These are phyloP conservation scores for Musa itinerans DNA, from an alignment of 176 grass and related monocot species.

Conservation along the genomic window DNA sequence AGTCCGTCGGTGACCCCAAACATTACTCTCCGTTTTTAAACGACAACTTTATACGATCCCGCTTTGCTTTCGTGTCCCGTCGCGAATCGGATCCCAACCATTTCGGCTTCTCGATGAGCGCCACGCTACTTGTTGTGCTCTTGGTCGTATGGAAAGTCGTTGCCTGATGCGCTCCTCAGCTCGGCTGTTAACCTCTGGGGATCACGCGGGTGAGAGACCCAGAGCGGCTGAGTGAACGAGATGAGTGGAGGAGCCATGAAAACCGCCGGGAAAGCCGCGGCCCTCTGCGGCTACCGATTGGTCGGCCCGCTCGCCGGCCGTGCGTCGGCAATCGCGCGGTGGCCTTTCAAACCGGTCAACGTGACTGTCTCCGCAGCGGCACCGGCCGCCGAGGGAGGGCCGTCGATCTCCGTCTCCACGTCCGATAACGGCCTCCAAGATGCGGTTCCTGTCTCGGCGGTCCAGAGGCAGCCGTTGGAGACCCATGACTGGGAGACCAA, in stretches of 20 bases:
- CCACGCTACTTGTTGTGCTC: no score
- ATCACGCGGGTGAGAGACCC: no score
- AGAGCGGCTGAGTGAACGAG: neutral
- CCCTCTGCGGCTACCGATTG: constrained; percentile 16
- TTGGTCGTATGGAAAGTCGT: no score
- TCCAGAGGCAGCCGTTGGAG: constrained; percentile 55
- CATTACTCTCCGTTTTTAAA: no score
- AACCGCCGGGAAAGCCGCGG: constrained; percentile 49
- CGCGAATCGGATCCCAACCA: no score
- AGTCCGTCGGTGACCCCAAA: no score
- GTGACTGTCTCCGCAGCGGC: constrained; percentile 23
- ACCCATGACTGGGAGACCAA: constrained; percentile 25
- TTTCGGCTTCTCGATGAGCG: no score
- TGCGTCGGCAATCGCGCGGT: neutral
- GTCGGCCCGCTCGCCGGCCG: constrained; percentile 8
- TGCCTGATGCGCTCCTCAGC: no score
- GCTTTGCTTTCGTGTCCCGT: no score
- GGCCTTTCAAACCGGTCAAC: constrained; percentile 22
- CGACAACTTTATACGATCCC: no score
- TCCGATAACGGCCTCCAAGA: constrained; percentile 28
- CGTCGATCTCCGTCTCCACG: constrained; percentile 29
- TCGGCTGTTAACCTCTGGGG: no score
- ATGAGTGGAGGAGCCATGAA: constrained; percentile 58
- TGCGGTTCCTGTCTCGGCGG: neutral
- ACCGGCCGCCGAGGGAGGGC: constrained; percentile 14